Evolutionary conservation across 2,329 filamentous ascomycete species (phyloP).

Genomic region (Escovopsis weberi): DNA sequence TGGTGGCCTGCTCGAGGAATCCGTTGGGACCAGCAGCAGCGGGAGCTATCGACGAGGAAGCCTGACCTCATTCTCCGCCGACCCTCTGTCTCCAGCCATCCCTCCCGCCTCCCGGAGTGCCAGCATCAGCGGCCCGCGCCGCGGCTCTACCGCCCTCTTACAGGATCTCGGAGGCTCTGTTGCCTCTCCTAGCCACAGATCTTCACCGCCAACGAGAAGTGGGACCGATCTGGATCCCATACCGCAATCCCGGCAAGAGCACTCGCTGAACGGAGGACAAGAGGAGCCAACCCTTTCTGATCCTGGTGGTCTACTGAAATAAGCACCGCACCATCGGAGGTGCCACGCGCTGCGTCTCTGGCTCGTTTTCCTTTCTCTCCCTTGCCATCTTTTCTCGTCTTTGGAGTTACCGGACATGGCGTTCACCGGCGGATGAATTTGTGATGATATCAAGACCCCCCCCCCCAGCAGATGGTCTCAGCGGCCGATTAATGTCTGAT

Average conservation of each 20-base stretch:
- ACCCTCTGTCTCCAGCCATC: constrained; percentile 20
- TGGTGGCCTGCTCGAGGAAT: constrained; percentile 54
- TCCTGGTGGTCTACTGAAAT: constrained; percentile 25
- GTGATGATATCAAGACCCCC: too few species aligned
- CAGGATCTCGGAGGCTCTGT: constrained; percentile 44
- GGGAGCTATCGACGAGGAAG: constrained; percentile 25
- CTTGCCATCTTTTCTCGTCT: background rate
- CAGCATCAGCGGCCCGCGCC: constrained; percentile 28
- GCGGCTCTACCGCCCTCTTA: constrained; percentile 43
- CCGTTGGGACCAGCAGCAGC: constrained; percentile 15
- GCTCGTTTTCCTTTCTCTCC: background rate
- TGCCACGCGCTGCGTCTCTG: too few species aligned
- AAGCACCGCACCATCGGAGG: too few species aligned
- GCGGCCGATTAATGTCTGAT: too few species aligned
- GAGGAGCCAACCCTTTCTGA: constrained; percentile 23
- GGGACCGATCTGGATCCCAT: constrained; percentile 34
- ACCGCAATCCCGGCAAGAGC: constrained; percentile 24
- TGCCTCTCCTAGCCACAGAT: constrained; percentile 23
- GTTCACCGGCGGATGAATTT: too few species aligned
- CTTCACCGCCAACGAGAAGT: constrained; percentile 16
- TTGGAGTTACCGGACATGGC: too few species aligned
- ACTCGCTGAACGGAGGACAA: constrained; percentile 16
- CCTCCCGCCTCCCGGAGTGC: constrained; percentile 32
- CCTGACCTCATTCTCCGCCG: constrained; percentile 25
- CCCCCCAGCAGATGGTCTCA: too few species aligned